Evolutionary conservation across 768 basidiomycete species (phyloP), one percentile per base, ranked within the genome.

Genomic region (Collybiopsis confluens): DNA sequence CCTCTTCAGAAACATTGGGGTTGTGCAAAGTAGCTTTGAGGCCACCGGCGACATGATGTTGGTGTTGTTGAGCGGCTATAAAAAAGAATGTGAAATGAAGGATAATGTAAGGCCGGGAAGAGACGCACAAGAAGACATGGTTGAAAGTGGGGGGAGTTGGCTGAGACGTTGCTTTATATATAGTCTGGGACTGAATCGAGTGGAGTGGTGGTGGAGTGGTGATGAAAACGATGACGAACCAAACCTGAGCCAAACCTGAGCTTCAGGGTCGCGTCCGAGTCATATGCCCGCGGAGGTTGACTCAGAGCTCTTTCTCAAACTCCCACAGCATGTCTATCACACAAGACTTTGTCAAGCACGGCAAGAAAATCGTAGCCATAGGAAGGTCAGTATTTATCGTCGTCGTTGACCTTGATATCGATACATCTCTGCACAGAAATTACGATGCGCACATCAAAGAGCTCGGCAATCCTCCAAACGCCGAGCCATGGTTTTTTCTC

Each of bases 1-100:
- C 83, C 55, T 77, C 76, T 0, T 72, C 69, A 3, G 80, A 82
- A 41, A 83, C 79, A 48, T 78, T 71, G 10, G 81, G 82, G 61
- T 85, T 84, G 61, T 75, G 69, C 4, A 83, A 70, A 9, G 81
- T 70, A n/a, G 82, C 81, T 61, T 82, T 83, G 50, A 80, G 67
- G 28, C 83, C 83, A 1, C 77, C 79, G 23, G 74, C 70, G 44
- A 79, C 78, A 41, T 52, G 36, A 40, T 38, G 37, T 51, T 51
- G 37, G 37, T 51, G 49, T 40, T 27, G 43, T 36, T 56, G 47
- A 48, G 49, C 44, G 13, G 58, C 45, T 87, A 49, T 82, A 82
- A 83, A 72, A 62, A 33, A 7, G 73, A 35, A 33, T n/a, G n/a
- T n/a, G n/a, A n/a, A n/a, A n/a, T n/a, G n/a, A n/a, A n/a, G n/a